Conservation (phyloP, 768 basidiomycete species). For the Tulasnella sp. region DNA sequence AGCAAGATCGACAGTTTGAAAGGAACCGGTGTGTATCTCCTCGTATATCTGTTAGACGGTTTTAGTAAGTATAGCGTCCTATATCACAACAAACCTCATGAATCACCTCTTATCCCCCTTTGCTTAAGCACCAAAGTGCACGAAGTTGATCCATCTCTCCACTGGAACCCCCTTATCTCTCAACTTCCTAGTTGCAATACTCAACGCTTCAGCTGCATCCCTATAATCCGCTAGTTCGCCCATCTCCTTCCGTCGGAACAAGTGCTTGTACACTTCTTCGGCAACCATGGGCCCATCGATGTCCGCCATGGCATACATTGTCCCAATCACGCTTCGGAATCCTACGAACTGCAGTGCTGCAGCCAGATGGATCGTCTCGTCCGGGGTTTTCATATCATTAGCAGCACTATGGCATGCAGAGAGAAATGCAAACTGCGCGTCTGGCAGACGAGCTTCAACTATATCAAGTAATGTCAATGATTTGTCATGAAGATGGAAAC, state of each 20-base stretch:
- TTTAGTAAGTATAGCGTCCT: too few relatives aligned
- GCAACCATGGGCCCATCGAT: neutral
- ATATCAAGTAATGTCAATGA: neutral
- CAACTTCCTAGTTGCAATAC: constrained; percentile 1
- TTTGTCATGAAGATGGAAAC: neutral
- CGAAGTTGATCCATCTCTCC: constrained; percentile 1
- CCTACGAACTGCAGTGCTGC: constrained; percentile 2
- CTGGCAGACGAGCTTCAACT: neutral
- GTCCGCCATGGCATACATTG: constrained; percentile 7
- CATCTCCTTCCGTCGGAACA: neutral
- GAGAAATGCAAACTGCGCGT: neutral
- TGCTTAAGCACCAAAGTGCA: neutral
- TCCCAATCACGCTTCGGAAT: constrained; percentile 4
- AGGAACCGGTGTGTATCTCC: too few relatives aligned
- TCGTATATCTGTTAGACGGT: too few relatives aligned
- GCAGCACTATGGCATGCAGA: neutral
- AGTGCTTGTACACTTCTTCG: constrained; percentile 3
- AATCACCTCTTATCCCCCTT: neutral
- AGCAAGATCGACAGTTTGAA: too few relatives aligned
- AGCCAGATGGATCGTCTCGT: constrained; percentile 4
- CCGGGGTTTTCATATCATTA: neutral
- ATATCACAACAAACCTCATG: neutral
- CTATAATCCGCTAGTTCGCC: neutral
- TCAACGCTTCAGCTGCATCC: constrained; percentile 5
- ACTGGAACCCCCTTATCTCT: neutral